Evolutionary conservation across 306 rosid species (phyloP).

Genomic region (Carpinus fangiana): DNA sequence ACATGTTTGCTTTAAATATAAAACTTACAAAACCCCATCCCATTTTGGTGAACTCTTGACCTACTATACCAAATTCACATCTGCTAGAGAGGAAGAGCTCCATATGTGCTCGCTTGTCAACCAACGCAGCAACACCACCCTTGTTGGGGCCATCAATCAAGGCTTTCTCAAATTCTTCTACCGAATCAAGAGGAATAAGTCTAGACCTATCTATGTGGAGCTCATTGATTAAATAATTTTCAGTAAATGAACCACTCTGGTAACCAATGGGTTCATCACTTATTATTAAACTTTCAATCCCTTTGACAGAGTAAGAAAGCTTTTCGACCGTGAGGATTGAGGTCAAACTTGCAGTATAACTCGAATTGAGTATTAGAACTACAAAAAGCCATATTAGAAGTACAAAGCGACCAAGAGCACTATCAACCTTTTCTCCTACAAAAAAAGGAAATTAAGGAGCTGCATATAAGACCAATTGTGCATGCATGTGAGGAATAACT

Average conservation of each 20-base stretch:
- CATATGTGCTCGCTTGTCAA: constrained; percentile 72
- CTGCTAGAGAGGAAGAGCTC: constrained; percentile 86
- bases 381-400: constrained; percentile 90
- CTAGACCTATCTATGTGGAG: constrained; percentile 59
- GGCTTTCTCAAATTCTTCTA: constrained; percentile 63
- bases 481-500: background rate
- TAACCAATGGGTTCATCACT: constrained; percentile 74
- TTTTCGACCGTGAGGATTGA: constrained; percentile 92
- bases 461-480: background rate
- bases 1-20: no score
- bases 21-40: constrained; percentile 98
- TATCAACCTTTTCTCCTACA: constrained; percentile 82
- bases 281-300: constrained; percentile 61
- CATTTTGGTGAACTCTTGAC: constrained; percentile 89
- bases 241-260: constrained; percentile 65
- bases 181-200: constrained; percentile 61
- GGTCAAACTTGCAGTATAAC: constrained; percentile 94
- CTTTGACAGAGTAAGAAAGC: constrained; percentile 76
- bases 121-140: constrained; percentile 84
- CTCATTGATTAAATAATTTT: constrained; percentile 56
- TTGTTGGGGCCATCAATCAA: constrained; percentile 63
- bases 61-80: constrained; percentile 71
- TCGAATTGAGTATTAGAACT: constrained; percentile 84
- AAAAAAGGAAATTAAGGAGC: background rate
- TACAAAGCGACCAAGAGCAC: constrained; percentile 87